A percentile compares a stretch with the other conserved stretches of the same genome.
phyloP scores from a whole-genome alignment of 2,329 filamentous ascomycete genomes.

The Aphanocladium album region DNA sequence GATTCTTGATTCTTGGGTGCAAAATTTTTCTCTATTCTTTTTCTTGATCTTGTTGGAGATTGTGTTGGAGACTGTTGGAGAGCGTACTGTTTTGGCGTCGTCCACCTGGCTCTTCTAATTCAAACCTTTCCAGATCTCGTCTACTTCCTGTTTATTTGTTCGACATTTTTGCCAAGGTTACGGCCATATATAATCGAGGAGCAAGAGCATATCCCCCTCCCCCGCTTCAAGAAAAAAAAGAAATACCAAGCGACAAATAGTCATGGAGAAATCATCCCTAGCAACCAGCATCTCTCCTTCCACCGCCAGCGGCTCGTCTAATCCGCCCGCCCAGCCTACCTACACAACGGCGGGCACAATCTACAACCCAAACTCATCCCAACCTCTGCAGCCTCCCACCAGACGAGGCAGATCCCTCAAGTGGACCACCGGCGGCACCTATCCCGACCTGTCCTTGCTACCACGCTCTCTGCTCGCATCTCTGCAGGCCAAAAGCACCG shows the following conservation, averaged over 20 bases:
- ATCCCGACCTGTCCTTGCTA: constrained; percentile 30
- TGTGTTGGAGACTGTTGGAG: constrained; percentile 1
- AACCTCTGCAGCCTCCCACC: constrained; percentile 46
- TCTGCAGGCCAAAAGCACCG: constrained; percentile 28
- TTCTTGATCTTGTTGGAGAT: constrained; percentile 5
- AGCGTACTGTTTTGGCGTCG: constrained; percentile 1
- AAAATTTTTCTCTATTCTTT: neutral
- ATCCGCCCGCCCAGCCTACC: constrained; percentile 31
- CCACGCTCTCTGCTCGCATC: constrained; percentile 32
- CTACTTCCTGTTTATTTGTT: neutral
- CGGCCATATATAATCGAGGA: constrained; percentile 7
- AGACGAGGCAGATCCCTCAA: constrained; percentile 45
- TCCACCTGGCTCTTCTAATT: neutral
- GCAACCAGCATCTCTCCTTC: constrained; percentile 20
- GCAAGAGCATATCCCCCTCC: neutral
- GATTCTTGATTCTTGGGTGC: constrained; percentile 4
- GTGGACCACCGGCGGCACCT: constrained; percentile 27
- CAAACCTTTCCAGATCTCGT: constrained; percentile 9
- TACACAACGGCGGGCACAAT: constrained; percentile 55
- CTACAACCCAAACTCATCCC: constrained; percentile 43
- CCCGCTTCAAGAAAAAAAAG: constrained; percentile 3
- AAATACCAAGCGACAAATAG: neutral
- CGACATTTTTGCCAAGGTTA: constrained; percentile 4
- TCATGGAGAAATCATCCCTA: constrained; percentile 28
- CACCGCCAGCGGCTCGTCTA: constrained; percentile 18